Evolutionary conservation across 2,329 filamentous ascomycete species (phyloP), one percentile per base, ranked within the genome.

Genomic region (Colletotrichum sp.): DNA sequence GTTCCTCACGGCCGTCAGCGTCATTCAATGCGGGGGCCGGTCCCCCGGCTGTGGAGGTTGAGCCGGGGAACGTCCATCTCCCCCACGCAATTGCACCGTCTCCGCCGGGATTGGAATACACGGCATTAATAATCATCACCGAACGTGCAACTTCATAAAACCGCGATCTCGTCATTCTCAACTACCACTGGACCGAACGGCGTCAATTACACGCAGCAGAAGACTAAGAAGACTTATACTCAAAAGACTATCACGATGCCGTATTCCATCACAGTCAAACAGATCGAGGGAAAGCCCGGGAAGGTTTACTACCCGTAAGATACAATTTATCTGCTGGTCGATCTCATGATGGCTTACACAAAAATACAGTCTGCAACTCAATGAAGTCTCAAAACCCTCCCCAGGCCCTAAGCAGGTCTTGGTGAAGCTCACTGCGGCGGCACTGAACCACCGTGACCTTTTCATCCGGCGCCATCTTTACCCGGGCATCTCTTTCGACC

Each of bases 391-490:
- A 72, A 88, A 89, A 77, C 94, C 94, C 30, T 88, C 87, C 3
- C 93, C 93, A 0, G 90, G 91, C 30, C 90, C 91, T 18, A 88
- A 88, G 77, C 90, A 98, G 83, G 88, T 98, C 78, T 88, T 98
- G 8, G 87, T 99, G 77, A 92, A 92, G 81, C 88, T 99, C 81
- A 90, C 91, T 43, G 95, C 96, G 68, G 95, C 93, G 2, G 94
- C 96, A 16, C 92, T 99, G 67, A 99, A 99, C 88, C 97, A 99
- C 87, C 94, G 96, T 80, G 97, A 99, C 84, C 92, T 98, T 79
- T 99, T 98, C 87, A 94, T 98, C 85, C 95, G 96, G 71, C 96
- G 97, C 84, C 94, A 96, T 82, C 92, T 98, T 55, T 99, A 99
- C 87, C 96, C 96, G 0, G 94, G 92, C 79, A 94, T 95, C 69